Evolutionary conservation across 805 yeast genomes (phyloP).

Genomic region (Isabelozyma heimii): DNA sequence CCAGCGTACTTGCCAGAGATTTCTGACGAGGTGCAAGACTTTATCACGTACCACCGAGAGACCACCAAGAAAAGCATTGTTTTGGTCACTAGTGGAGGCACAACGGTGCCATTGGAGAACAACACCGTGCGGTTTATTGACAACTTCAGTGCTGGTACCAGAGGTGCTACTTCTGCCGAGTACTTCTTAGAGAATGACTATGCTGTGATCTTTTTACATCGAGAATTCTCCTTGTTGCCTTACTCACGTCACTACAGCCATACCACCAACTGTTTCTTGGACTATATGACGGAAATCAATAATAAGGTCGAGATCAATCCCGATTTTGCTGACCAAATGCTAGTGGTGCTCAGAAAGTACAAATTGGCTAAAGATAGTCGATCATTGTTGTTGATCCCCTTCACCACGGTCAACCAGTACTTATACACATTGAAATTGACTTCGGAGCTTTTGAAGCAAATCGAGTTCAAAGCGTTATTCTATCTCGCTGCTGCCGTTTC

Average conservation of each 20-base stretch:
- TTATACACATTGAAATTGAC: slow-evolving; percentile 75
- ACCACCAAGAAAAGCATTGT: slow-evolving; percentile 55
- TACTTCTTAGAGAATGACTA: slow-evolving; percentile 81
- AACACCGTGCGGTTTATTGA: slow-evolving; percentile 96
- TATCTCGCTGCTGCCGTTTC: slow-evolving; percentile 97
- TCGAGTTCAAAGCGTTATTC: slow-evolving; percentile 64
- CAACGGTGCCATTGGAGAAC: slow-evolving; percentile 95
- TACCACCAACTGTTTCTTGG: slow-evolving; percentile 80
- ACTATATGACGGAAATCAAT: slow-evolving; percentile 63
- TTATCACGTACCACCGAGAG: slow-evolving; percentile 53
- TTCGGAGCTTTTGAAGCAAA: slow-evolving; percentile 54
- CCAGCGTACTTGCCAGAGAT: slow-evolving; percentile 73
- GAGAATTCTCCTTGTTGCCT: slow-evolving; percentile 90
- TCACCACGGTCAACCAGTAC: slow-evolving; percentile 93
- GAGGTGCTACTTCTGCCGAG: slow-evolving; percentile 97
- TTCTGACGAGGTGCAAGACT: slow-evolving; percentile 53
- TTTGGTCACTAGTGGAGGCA: slow-evolving; percentile 93
- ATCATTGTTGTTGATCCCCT: slow-evolving; percentile 71
- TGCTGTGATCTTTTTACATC: slow-evolving; percentile 87
- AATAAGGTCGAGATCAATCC: slow-evolving; percentile 62
- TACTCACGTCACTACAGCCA: slow-evolving; percentile 89
- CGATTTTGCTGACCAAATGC: slow-evolving; percentile 60
- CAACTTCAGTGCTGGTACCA: slow-evolving; percentile 94
- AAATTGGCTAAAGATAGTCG: slow-evolving; percentile 47
- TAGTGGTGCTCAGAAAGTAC: slow-evolving; percentile 55